A percentile compares a stretch with the other conserved stretches of the same genome.
Conservation (phyloP, 805 yeast genomes). For the Starmerella stellata region DNA sequence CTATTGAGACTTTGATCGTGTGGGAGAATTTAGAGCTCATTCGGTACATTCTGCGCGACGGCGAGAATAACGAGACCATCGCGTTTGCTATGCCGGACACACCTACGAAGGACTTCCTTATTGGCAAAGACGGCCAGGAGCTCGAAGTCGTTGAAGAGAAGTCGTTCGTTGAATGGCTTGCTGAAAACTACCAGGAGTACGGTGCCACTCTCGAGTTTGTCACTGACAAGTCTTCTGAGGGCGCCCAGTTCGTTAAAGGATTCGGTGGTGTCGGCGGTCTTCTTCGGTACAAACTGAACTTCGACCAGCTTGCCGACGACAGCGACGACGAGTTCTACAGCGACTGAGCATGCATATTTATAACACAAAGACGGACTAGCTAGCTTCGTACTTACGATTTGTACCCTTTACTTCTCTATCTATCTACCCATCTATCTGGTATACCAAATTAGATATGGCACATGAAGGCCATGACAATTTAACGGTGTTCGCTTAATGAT, state of each 20-base stretch:
- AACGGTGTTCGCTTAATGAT: too few relatives aligned
- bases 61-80: slow-evolving; percentile 60
- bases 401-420: not conserved
- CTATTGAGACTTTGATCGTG: slow-evolving; percentile 82
- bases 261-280: slow-evolving; percentile 98
- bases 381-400: not conserved
- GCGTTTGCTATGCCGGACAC: slow-evolving; percentile 56
- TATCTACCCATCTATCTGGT: not conserved
- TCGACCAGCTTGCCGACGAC: slow-evolving; percentile 83
- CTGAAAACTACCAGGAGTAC: slow-evolving; percentile 81
- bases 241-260: slow-evolving; percentile 94
- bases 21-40: slow-evolving; percentile 76
- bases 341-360: slow-evolving; percentile 24
- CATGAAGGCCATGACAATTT: too few relatives aligned
- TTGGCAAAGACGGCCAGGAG: slow-evolving; percentile 82
- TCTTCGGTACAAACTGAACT: slow-evolving; percentile 89
- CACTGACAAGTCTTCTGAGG: slow-evolving; percentile 91
- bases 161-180: slow-evolving; percentile 88
- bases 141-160: slow-evolving; percentile 77
- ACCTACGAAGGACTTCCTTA: slow-evolving; percentile 53
- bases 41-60: slow-evolving; percentile 68
- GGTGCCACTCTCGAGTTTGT: slow-evolving; percentile 96
- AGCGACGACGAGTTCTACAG: slow-evolving; percentile 72
- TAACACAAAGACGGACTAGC: not conserved
- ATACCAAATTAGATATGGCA: too few relatives aligned